phyloP scores from a whole-genome alignment of 257 asterid species.

The Nyctanthes arbortristis region DNA sequence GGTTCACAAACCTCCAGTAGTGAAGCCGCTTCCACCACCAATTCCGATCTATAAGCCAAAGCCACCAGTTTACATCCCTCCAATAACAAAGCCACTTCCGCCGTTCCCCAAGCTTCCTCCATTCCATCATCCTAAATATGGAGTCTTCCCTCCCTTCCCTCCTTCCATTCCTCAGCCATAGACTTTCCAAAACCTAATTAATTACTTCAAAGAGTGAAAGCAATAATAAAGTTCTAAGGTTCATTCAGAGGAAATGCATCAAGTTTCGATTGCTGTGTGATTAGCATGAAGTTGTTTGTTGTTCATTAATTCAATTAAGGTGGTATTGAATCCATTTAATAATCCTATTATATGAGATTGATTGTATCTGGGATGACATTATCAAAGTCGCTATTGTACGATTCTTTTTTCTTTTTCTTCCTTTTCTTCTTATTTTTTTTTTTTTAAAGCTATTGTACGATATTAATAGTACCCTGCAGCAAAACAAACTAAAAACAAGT shows the following conservation, averaged over 20 bases:
- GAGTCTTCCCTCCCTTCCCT: conserved; percentile 61
- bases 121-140: conserved; percentile 59
- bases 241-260: background rate
- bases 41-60: too few species aligned
- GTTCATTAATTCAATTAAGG: too few species aligned
- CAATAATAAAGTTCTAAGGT: background rate
- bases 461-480: too few species aligned
- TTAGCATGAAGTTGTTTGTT: conserved; percentile 25
- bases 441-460: too few species aligned
- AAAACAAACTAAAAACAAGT: too few species aligned
- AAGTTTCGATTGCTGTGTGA: conserved; percentile 22
- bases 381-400: too few species aligned
- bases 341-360: too few species aligned
- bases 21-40: too few species aligned
- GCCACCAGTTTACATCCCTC: background rate
- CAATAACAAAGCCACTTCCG: conserved; percentile 21
- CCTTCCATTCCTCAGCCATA: conserved; percentile 44
- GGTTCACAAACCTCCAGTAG: background rate
- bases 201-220: conserved; percentile 21
- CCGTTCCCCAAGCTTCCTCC: conserved; percentile 57
- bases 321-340: too few species aligned
- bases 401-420: too few species aligned
- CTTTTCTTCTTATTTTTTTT: too few species aligned
- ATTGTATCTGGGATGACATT: too few species aligned
- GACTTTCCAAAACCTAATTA: conserved; percentile 24